These are phyloP conservation scores for Colletotrichum cereale DNA, from an alignment of 2,329 filamentous ascomycete genomes.

Conservation along the genomic window DNA sequence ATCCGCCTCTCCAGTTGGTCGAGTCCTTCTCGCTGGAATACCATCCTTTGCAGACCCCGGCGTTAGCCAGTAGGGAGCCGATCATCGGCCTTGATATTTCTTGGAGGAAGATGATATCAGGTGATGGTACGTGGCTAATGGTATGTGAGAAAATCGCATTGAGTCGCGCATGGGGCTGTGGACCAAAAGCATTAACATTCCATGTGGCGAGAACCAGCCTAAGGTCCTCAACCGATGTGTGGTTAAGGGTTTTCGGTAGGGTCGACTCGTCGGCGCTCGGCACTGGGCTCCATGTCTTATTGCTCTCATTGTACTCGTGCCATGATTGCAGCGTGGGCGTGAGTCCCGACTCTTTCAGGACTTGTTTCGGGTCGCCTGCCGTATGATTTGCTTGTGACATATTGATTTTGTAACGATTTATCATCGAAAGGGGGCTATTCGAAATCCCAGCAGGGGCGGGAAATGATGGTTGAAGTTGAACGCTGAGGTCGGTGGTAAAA, in stretches of 20 bases:
- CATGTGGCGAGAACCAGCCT: constrained; percentile 25
- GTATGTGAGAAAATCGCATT: constrained; percentile 46
- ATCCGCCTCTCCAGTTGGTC: constrained; percentile 42
- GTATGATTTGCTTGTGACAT: not conserved
- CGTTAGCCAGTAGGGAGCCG: constrained; percentile 43
- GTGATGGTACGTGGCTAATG: constrained; percentile 41
- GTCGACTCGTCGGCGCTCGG: not conserved
- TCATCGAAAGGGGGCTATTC: not conserved
- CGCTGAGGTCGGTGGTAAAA: too few species aligned
- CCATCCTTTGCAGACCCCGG: constrained; percentile 47
- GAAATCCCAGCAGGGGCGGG: not conserved
- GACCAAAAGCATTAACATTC: constrained; percentile 16
- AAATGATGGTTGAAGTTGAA: too few species aligned
- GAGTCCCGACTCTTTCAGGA: not conserved
- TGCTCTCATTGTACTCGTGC: constrained; percentile 1
- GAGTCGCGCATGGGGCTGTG: constrained; percentile 41
- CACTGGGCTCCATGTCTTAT: not conserved
- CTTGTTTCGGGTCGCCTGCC: not conserved
- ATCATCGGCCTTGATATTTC: constrained; percentile 48
- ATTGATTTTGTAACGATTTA: not conserved
- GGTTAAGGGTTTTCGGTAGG: not conserved
- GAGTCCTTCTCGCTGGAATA: constrained; percentile 49
- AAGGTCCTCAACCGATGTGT: not conserved
- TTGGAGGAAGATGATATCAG: constrained; percentile 51
- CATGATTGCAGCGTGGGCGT: constrained; percentile 19